Evolutionary conservation across 164 flowering plant species (phyloP).

Genomic region (Vitis vinifera): ASM3070453v1 NC_081821.1:1468501-1469000

Average conservation of each 20-base stretch:
- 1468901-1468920: background rate
- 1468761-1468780: background rate
- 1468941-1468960: background rate
- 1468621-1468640: conserved; percentile 77
- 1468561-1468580: conserved; percentile 92
- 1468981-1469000: background rate
- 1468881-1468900: no score
- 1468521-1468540: background rate
- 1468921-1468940: background rate
- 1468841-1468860: no score
- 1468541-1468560: conserved; percentile 6
- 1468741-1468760: background rate
- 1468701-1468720: conserved; percentile 54
- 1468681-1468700: conserved; percentile 58
- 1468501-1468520: background rate
- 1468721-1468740: background rate
- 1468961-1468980: background rate
- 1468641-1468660: conserved; percentile 77
- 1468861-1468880: no score
- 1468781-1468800: no score
- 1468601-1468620: conserved; percentile 64
- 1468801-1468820: no score
- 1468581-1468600: conserved; percentile 90
- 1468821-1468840: no score
- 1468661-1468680: conserved; percentile 70